A percentile compares a stretch with the other conserved stretches of the same genome.
phyloP scores from a whole-genome alignment of 129 eudicot genomes.

The Tagetes patula region DNA sequence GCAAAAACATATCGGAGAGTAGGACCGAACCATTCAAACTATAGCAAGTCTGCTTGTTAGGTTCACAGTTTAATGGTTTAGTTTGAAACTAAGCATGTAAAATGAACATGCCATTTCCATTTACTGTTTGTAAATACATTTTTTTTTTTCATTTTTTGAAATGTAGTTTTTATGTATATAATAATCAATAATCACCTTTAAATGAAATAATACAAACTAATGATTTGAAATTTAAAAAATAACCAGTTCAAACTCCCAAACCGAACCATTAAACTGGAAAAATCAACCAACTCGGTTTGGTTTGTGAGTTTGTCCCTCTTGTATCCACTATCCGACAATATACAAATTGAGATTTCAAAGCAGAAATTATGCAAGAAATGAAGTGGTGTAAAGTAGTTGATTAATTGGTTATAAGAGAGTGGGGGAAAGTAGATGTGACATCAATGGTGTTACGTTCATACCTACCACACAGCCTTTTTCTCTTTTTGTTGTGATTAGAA shows the following conservation, averaged over 20 bases:
- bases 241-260: not conserved
- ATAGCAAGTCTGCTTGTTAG: too few species aligned
- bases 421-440: not conserved
- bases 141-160: too few species aligned
- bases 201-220: not conserved
- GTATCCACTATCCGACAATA: not conserved
- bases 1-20: not conserved
- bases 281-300: too few species aligned
- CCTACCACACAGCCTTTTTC: not conserved
- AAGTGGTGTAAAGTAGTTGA: not conserved
- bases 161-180: not conserved
- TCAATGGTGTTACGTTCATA: not conserved
- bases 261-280: not conserved
- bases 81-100: too few species aligned
- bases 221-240: too few species aligned
- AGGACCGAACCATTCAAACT: not conserved
- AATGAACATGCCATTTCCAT: too few species aligned
- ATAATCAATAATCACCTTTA: not conserved
- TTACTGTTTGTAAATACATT: too few species aligned
- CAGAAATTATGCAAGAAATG: not conserved
- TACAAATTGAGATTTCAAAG: not conserved
- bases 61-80: too few species aligned
- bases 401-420: not conserved
- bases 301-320: too few species aligned
- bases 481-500: not conserved